phyloP scores from a whole-genome alignment of 78 protist species.

The Trichosphaerium sp. region DNA sequence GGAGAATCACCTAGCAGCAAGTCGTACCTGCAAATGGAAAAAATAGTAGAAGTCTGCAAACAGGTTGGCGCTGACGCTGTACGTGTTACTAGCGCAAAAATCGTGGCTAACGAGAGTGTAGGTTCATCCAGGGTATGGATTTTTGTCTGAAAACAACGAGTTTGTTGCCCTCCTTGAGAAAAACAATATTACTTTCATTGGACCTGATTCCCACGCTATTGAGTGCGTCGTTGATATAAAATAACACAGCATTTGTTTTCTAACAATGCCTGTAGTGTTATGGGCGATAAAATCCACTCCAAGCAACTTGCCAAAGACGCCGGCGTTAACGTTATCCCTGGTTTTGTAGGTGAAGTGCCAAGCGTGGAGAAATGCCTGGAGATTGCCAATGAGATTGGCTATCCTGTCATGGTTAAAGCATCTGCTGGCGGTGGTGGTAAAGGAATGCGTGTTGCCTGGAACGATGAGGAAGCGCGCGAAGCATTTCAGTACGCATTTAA shows the following conservation, averaged over 20 bases:
- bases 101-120: slow-evolving; percentile 17
- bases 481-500: slow-evolving; percentile 35
- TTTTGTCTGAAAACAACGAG: slow-evolving; percentile 82
- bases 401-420: slow-evolving; percentile 95
- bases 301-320: slow-evolving; percentile 77
- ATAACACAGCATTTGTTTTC: neutral
- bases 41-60: slow-evolving; percentile 64
- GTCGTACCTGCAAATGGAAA: slow-evolving; percentile 75
- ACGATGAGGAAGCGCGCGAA: slow-evolving; percentile 63
- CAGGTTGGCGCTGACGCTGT: slow-evolving; percentile 80
- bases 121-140: slow-evolving; percentile 96
- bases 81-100: neutral
- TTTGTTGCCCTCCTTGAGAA: slow-evolving; percentile 45
- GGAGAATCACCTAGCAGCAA: slow-evolving; percentile 81
- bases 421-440: slow-evolving; percentile 95
- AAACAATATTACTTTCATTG: slow-evolving; percentile 58
- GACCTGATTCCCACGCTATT: slow-evolving; percentile 31
- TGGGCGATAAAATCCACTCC: slow-evolving; percentile 91
- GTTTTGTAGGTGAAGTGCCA: slow-evolving; percentile 60
- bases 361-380: slow-evolving; percentile 38
- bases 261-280: slow-evolving; percentile 71
- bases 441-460: slow-evolving; percentile 59
- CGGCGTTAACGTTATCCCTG: slow-evolving; percentile 83
- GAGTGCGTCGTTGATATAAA: neutral
- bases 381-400: slow-evolving; percentile 74